These are phyloP conservation scores for Grosmannia penicillata DNA, from an alignment of 2,329 filamentous ascomycete genomes.

Conservation along the genomic window DNA sequence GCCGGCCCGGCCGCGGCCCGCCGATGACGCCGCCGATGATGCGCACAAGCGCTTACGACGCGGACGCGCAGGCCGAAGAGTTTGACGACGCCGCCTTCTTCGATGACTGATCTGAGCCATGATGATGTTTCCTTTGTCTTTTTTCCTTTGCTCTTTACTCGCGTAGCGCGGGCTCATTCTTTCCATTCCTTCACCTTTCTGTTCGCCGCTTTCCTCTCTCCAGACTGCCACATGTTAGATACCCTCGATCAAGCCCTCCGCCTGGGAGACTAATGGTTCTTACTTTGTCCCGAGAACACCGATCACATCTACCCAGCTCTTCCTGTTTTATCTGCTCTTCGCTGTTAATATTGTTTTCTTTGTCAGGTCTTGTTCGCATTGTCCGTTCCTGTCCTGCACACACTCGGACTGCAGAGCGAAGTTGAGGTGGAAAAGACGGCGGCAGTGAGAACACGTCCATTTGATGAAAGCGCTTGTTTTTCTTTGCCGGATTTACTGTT, in stretches of 20 bases:
- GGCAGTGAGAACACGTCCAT: background rate
- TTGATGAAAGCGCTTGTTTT: background rate
- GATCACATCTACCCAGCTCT: background rate
- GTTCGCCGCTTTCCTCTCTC: slow-evolving; percentile 1
- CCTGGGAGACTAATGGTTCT: background rate
- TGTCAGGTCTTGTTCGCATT: background rate
- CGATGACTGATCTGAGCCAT: slow-evolving; percentile 21
- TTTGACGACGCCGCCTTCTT: slow-evolving; percentile 47
- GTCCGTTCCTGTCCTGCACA: too few relatives aligned
- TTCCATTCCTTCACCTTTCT: background rate
- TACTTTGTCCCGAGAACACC: background rate
- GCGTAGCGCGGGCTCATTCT: background rate
- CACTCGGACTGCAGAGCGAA: background rate
- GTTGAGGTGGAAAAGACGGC: background rate
- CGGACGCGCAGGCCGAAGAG: slow-evolving; percentile 42
- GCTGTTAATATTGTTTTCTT: background rate
- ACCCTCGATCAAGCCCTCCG: background rate
- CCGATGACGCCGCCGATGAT: slow-evolving; percentile 50
- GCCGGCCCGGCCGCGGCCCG: slow-evolving; percentile 20
- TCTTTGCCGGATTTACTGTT: background rate
- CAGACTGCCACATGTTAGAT: slow-evolving; percentile 2
- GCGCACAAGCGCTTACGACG: slow-evolving; percentile 41
- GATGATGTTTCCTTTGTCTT: background rate
- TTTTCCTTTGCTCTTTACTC: background rate
- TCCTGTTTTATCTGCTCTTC: background rate